Conservation (phyloP, 2,329 filamentous ascomycete species). For the Penicillium sp. region DNA sequence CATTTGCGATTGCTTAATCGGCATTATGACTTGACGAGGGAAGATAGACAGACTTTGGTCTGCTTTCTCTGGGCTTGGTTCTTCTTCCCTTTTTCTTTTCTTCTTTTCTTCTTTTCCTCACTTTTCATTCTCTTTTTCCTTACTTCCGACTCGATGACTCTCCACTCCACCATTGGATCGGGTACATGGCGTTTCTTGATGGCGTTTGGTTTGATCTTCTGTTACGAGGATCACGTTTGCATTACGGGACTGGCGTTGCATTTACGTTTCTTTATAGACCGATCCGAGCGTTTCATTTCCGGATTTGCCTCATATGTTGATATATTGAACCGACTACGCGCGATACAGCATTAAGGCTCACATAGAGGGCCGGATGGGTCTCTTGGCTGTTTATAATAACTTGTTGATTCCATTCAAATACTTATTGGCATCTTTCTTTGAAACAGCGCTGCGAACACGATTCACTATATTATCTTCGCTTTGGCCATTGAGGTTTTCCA, state of each 20-base stretch:
- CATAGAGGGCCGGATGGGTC: not conserved
- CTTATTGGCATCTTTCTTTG: no score
- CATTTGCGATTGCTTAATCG: not conserved
- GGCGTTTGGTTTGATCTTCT: not conserved
- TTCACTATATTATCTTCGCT: no score
- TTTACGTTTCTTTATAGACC: not conserved
- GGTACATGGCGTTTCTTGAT: not conserved
- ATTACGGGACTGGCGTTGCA: not conserved
- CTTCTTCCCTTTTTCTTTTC: not conserved
- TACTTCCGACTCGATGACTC: not conserved
- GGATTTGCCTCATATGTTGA: not conserved
- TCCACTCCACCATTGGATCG: slow-evolving; percentile 7
- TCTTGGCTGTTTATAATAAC: not conserved
- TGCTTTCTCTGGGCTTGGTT: no score
- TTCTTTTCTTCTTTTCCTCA: not conserved
- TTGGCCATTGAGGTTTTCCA: no score
- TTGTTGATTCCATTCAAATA: not conserved
- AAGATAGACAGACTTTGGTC: not conserved
- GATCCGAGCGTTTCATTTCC: not conserved
- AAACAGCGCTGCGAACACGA: no score
- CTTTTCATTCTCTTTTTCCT: not conserved
- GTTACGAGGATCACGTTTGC: not conserved
- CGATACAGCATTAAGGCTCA: not conserved
- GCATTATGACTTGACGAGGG: slow-evolving; percentile 11
- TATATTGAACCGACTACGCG: not conserved